phyloP scores from a whole-genome alignment of 139 green algal genomes.

The Ostreobium quekettii region DNA sequence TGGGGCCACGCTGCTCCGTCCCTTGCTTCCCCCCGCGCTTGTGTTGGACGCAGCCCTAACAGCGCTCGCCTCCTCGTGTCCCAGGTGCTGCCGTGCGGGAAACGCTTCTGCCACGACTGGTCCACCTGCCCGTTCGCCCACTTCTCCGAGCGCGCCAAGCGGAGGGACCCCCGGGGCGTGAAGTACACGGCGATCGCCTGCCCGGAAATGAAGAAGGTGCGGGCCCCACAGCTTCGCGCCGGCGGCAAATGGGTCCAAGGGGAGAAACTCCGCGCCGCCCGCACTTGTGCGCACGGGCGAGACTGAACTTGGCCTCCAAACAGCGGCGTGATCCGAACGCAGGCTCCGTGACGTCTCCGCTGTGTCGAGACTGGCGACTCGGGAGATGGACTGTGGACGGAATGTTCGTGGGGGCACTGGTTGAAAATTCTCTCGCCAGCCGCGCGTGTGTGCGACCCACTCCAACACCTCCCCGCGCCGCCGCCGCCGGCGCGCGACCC shows the following conservation, averaged over 20 bases:
- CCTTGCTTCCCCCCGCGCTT: not conserved
- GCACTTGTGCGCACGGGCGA: too few species aligned
- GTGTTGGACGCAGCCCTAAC: not conserved
- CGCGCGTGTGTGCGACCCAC: too few species aligned
- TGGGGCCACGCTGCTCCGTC: not conserved
- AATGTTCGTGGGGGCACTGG: not conserved
- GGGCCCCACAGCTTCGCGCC: too few species aligned
- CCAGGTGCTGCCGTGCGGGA: conserved; percentile 65
- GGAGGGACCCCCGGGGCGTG: conserved; percentile 70
- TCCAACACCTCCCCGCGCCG: too few species aligned
- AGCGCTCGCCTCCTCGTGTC: not conserved
- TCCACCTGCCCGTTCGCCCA: conserved; percentile 88
- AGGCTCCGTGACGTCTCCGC: too few species aligned
- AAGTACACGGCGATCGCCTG: conserved; percentile 89
- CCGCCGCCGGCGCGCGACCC: too few species aligned
- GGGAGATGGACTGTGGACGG: not conserved
- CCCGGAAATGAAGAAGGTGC: conserved; percentile 81
- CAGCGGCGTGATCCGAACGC: too few species aligned
- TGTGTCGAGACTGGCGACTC: not conserved
- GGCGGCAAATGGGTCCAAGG: too few species aligned
- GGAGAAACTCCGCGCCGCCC: too few species aligned
- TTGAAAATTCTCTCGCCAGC: too few species aligned
- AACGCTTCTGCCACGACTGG: conserved; percentile 73
- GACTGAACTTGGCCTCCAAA: too few species aligned
- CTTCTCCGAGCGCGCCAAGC: conserved; percentile 80